phyloP scores from a whole-genome alignment of 176 grass and related monocot genomes.

The Melocanna baccifera region DNA sequence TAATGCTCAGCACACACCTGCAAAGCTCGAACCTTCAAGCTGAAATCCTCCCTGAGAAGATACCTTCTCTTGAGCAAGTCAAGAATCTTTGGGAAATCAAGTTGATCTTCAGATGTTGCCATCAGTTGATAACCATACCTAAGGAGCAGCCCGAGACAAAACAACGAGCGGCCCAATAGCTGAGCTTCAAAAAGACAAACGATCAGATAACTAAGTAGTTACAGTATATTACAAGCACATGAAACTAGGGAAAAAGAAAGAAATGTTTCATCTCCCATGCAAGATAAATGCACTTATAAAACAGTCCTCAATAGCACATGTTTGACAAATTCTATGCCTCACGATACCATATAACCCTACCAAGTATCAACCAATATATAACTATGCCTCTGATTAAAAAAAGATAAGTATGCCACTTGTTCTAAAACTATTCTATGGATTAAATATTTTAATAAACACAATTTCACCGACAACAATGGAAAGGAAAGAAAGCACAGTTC shows the following conservation, averaged over 20 bases:
- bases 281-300: constrained; percentile 18
- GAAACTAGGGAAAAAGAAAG: not conserved
- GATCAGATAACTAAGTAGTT: constrained; percentile 34
- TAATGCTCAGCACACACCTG: constrained; percentile 48
- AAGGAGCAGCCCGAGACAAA: constrained; percentile 92
- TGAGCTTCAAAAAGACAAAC: constrained; percentile 47
- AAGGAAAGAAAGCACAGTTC: not conserved
- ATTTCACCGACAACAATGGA: not conserved
- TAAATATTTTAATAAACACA: constrained; percentile 1
- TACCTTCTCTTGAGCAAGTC: constrained; percentile 69
- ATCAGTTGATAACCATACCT: constrained; percentile 88
- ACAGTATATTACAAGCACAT: constrained; percentile 15
- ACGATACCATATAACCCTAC: not conserved
- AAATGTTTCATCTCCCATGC: not conserved
- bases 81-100: constrained; percentile 78
- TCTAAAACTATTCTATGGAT: constrained; percentile 1
- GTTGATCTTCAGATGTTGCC: constrained; percentile 57
- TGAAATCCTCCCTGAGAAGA: constrained; percentile 76
- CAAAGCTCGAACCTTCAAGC: constrained; percentile 90
- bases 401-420: not conserved
- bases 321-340: not conserved
- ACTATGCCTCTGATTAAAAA: not conserved
- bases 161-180: constrained; percentile 81
- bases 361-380: not conserved
- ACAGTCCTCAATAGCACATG: constrained; percentile 14